Evolutionary conservation across 2,329 filamentous ascomycete species (phyloP).

Genomic region (Chaetothyriales sp.): DNA sequence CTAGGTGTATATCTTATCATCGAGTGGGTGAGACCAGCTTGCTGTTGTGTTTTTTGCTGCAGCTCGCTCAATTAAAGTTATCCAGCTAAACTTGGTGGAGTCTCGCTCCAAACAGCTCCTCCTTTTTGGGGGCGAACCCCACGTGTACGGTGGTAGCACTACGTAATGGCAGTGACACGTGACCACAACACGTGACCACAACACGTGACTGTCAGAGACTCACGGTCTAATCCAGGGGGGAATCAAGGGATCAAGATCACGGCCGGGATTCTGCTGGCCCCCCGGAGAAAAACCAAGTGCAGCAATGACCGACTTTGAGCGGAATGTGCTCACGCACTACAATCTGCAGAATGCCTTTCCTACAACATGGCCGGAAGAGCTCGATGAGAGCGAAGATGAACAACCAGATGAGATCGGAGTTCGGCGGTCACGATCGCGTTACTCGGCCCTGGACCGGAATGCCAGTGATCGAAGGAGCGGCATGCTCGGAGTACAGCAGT

Average conservation of each 20-base stretch:
- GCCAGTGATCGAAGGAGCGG: conserved; percentile 53
- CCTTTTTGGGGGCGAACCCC: not conserved
- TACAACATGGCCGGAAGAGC: conserved; percentile 70
- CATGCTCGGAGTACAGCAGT: conserved; percentile 52
- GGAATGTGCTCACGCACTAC: conserved; percentile 75
- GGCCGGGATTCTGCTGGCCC: conserved; percentile 13
- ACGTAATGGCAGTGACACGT: not conserved
- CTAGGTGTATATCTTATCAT: not conserved
- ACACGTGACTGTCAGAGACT: conserved; percentile 5
- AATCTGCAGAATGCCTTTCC: conserved; percentile 66
- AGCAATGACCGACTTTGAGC: conserved; percentile 54
- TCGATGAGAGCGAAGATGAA: conserved; percentile 54
- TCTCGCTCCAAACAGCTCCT: not conserved
- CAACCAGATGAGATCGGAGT: conserved; percentile 18
- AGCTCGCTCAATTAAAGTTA: not conserved
- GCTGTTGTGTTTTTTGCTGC: not conserved
- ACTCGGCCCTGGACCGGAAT: conserved; percentile 66
- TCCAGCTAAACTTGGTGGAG: too few species aligned
- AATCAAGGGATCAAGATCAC: conserved; percentile 7
- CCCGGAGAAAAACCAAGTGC: conserved; percentile 10
- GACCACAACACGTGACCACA: not conserved
- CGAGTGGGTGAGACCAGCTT: not conserved
- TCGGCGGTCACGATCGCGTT: conserved; percentile 57
- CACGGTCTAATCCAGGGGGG: conserved; percentile 15
- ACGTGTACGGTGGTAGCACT: too few species aligned